Percentiles rank a stretch among this genome's conserved stretches.
These are phyloP conservation scores for Annulohypoxylon nitens DNA, from an alignment of 495 filamentous ascomycete genomes.

Conservation along the genomic window DNA sequence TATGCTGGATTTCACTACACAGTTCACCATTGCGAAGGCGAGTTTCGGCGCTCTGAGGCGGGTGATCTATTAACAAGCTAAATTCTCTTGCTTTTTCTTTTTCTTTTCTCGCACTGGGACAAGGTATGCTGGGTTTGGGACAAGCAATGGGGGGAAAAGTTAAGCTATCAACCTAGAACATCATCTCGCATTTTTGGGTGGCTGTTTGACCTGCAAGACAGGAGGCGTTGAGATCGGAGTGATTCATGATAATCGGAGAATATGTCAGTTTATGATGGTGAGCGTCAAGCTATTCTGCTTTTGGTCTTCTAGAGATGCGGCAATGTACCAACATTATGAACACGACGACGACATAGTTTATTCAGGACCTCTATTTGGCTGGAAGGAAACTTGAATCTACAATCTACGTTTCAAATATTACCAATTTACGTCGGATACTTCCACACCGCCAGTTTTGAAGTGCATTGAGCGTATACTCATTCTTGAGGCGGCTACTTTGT, in stretches of 20 bases:
- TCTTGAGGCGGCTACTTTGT: conserved; percentile 14
- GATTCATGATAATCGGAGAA: conserved; percentile 6
- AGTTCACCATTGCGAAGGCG: conserved; percentile 28
- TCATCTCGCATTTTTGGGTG: conserved; percentile 21
- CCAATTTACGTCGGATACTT: not conserved
- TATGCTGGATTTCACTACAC: not conserved
- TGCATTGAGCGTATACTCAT: conserved; percentile 7
- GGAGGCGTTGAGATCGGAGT: conserved; percentile 36
- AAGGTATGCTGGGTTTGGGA: conserved; percentile 14
- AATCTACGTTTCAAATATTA: conserved; percentile 22
- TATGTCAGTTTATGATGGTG: conserved; percentile 17
- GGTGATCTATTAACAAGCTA: conserved; percentile 18
- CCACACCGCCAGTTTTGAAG: conserved; percentile 34
- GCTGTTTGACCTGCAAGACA: conserved; percentile 21
- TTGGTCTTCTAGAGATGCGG: conserved; percentile 35
- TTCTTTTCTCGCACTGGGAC: not conserved
- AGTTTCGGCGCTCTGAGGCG: conserved; percentile 33
- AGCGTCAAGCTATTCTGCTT: conserved; percentile 23
- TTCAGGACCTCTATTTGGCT: conserved; percentile 35
- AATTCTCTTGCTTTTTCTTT: conserved; percentile 2
- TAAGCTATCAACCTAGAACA: conserved; percentile 10
- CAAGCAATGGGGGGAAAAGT: conserved; percentile 3
- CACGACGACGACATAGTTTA: conserved; percentile 26
- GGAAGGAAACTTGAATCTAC: conserved; percentile 34
- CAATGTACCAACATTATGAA: conserved; percentile 42